Base-by-base conservation (phyloP, 2,329 filamentous ascomycete genomes). In the Fusarium pininemorale region DNA sequence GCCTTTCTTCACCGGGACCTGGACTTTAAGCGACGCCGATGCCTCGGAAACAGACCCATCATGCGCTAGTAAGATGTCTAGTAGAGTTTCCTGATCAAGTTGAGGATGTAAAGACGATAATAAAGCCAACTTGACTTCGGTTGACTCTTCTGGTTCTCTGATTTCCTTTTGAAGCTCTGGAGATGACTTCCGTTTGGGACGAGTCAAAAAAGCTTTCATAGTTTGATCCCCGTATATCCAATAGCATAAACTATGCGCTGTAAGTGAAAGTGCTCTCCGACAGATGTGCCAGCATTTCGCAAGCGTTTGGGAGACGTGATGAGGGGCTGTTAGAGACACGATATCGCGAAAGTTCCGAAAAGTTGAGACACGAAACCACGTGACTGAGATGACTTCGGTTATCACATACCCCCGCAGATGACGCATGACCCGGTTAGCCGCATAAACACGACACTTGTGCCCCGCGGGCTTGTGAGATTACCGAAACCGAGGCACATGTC, bases 101-200 rank as follows among this genome's bases (percentile, higher is more conserved):
- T 85, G 80, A 0, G 93, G 90, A 74, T 95, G 88, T 0, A 98
- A 83, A 2, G 96, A 98, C 5, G 92, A 89, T 7, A 99, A 85
- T 4, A 97, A 85, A 3, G 95, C 95, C 20, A 99, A 84, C 79
- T 98, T 98, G 77, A 97, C 86, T 72, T 98, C 96, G 0, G 96
- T 99, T 3, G 93, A 91, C 53, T 97, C 93, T 22, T 95, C 90
- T 22, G 90, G 88, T 24, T 82, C 81, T 10, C 80, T 78, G 39
- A 55, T 60, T 42, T 64, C 58, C 11, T 64, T 48, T 66, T 77
- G 60, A 77, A 78, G 75, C 83, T 74, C 76, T 30, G 74, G 72
- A 54, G 73, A 79, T 28, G 70, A 66, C 64, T 83, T 90, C 62
- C 89, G 87, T 80, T 90, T 91, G 63, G 83, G 84, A 24, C 85